Evolutionary conservation across 306 rosid species (phyloP).

Genomic region (Arachis hypogaea): DNA sequence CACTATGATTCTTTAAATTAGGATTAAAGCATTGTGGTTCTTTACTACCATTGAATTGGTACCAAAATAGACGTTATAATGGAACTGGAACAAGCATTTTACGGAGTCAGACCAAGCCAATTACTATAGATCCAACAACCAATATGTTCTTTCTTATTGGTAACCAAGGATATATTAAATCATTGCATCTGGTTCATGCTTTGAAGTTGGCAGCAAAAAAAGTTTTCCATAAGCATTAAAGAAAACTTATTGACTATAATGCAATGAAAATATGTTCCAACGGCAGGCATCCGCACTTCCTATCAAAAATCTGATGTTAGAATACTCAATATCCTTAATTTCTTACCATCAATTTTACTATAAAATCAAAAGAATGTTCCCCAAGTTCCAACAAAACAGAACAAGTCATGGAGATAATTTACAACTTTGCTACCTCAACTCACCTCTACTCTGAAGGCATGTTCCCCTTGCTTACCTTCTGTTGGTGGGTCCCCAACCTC

Average conservation of each 20-base stretch:
- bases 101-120: too few relatives aligned
- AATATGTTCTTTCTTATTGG: too few relatives aligned
- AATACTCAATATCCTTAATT: background rate
- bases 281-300: conserved; percentile 99
- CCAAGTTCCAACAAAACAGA: background rate
- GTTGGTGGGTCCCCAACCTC: background rate
- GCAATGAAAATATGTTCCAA: conserved; percentile 36
- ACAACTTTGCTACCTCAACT: conserved; percentile 42
- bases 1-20: too few relatives aligned
- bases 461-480: conserved; percentile 91
- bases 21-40: too few relatives aligned
- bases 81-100: too few relatives aligned
- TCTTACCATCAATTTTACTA: background rate
- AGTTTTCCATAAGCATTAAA: conserved; percentile 32
- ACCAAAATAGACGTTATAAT: too few relatives aligned
- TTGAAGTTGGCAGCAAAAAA: conserved; percentile 69
- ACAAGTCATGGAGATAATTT: conserved; percentile 8
- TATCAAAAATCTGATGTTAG: conserved; percentile 43
- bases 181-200: conserved; percentile 63
- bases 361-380: background rate
- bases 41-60: too few relatives aligned
- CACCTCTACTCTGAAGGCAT: conserved; percentile 91
- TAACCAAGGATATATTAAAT: conserved; percentile 41
- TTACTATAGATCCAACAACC: too few relatives aligned
- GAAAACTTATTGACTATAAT: conserved; percentile 24